These are phyloP conservation scores for Calonectria fujianensis DNA, from an alignment of 2,329 filamentous ascomycete species.

Conservation along the genomic window DNA sequence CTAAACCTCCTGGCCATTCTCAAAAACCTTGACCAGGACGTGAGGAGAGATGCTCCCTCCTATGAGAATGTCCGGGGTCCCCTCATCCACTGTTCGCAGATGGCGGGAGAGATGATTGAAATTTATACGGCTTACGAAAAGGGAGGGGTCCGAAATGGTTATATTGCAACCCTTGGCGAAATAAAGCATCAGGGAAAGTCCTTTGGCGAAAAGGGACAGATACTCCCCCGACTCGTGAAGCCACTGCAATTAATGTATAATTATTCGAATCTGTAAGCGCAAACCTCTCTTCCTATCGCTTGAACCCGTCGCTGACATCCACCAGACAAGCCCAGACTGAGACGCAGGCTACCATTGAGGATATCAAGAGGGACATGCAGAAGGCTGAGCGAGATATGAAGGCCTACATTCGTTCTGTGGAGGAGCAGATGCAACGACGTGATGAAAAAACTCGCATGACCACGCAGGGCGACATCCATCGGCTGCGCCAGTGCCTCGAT, in stretches of 20 bases:
- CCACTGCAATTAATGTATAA: not conserved
- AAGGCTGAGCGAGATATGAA: not conserved
- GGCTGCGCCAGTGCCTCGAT: not conserved
- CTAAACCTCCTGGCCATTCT: not conserved
- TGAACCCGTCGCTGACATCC: not conserved
- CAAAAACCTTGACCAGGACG: not conserved
- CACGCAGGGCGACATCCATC: not conserved
- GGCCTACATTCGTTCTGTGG: not conserved
- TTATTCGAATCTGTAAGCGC: not conserved
- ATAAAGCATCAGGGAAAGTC: not conserved
- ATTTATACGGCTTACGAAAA: not conserved
- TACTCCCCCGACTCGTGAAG: not conserved
- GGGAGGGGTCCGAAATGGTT: not conserved
- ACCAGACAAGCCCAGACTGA: not conserved
- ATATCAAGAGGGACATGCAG: not conserved
- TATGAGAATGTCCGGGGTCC: not conserved
- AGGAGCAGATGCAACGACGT: not conserved
- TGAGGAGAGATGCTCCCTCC: not conserved
- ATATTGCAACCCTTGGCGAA: not conserved
- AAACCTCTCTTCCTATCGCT: not conserved
- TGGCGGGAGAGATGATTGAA: not conserved
- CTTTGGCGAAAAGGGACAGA: not conserved
- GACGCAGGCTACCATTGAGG: not conserved
- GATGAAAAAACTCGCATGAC: not conserved
- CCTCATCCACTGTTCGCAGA: slow-evolving; percentile 3